Evolutionary conservation across 441 rosid genomes (phyloP).

Genomic region (Viola pubescens): DNA sequence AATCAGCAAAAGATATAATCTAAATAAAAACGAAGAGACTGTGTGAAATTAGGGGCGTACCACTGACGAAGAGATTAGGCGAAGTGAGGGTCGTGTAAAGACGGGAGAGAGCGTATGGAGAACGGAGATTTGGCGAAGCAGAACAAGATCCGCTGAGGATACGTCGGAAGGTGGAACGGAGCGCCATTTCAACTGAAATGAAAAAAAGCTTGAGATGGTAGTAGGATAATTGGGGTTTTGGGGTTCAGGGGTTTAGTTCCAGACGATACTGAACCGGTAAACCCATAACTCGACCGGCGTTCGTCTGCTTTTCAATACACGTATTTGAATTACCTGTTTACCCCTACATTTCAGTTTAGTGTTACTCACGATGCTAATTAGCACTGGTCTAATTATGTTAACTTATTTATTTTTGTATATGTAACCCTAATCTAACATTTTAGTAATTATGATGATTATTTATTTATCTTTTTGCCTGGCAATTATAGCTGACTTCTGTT

Average conservation of each 20-base stretch:
- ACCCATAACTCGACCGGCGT: too few species aligned
- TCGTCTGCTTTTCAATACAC: too few species aligned
- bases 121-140: conserved; percentile 21
- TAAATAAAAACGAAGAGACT: background rate
- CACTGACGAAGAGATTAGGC: conserved; percentile 74
- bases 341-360: too few species aligned
- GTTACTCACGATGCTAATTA: too few species aligned
- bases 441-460: too few species aligned
- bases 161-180: conserved; percentile 39
- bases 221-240: too few species aligned
- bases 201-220: background rate
- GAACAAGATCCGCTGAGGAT: conserved; percentile 22
- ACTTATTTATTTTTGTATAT: too few species aligned
- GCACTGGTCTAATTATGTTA: too few species aligned
- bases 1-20: background rate
- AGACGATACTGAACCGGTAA: background rate
- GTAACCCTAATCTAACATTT: too few species aligned
- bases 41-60: conserved; percentile 19
- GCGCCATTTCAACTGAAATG: conserved; percentile 37
- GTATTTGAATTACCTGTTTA: too few species aligned
- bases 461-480: too few species aligned
- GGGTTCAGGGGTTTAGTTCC: background rate
- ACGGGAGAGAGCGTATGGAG: conserved; percentile 27
- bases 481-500: too few species aligned
- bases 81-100: conserved; percentile 55